A percentile compares a stretch with the other conserved stretches of the same genome.
Evolutionary conservation across 768 basidiomycete genomes (phyloP).

Genomic region (Podaxis carcinomalis): DNA sequence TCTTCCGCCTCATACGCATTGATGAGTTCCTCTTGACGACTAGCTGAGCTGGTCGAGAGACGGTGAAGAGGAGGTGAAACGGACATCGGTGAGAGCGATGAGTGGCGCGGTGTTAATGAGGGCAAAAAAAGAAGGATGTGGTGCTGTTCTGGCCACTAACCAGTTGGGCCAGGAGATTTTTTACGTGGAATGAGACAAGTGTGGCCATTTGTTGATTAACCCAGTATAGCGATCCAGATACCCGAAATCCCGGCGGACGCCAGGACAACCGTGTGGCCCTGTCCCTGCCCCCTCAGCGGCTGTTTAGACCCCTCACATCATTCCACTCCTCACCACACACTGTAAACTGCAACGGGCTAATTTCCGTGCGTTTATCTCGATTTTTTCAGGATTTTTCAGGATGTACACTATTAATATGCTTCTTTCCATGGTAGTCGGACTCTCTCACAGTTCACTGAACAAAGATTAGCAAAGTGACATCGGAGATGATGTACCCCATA

Average conservation of each 20-base stretch:
- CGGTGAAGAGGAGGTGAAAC: slow-evolving; percentile 58
- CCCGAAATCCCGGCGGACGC: slow-evolving; percentile 5
- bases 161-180: slow-evolving; percentile 8
- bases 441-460: background rate
- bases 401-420: background rate
- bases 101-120: background rate
- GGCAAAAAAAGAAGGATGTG: background rate
- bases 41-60: slow-evolving; percentile 48
- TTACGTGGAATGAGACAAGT: slow-evolving; percentile 20
- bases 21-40: slow-evolving; percentile 67
- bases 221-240: slow-evolving; percentile 4
- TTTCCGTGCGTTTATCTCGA: background rate
- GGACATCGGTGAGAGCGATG: slow-evolving; percentile 25
- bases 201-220: slow-evolving; percentile 8
- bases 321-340: background rate
- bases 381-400: background rate
- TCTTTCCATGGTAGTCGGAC: background rate
- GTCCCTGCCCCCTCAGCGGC: background rate
- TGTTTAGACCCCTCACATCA: background rate
- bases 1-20: slow-evolving; percentile 90
- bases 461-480: background rate
- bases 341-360: background rate
- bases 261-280: slow-evolving; percentile 10
- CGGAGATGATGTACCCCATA: background rate
- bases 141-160: background rate